These are phyloP conservation scores for Exophiala bonariae DNA, from an alignment of 2,329 filamentous ascomycete genomes.

Conservation along the genomic window DNA sequence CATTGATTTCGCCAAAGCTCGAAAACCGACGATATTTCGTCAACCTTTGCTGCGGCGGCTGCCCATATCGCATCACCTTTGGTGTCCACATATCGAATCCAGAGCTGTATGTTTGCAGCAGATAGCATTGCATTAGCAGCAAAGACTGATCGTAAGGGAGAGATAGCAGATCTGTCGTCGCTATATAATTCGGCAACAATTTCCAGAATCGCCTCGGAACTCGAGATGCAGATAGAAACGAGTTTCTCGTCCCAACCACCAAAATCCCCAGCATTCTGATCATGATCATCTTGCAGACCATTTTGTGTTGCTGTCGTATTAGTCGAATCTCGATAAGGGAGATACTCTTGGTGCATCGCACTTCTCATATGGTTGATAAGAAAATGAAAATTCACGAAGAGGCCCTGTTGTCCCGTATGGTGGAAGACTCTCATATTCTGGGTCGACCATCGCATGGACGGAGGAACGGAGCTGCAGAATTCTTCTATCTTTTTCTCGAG, in stretches of 20 bases:
- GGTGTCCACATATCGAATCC: neutral
- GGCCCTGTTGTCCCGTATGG: neutral
- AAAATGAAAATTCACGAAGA: conserved; percentile 6
- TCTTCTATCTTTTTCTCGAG: too few species aligned
- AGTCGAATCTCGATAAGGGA: neutral
- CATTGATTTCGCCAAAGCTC: conserved; percentile 2
- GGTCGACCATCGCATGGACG: conserved; percentile 1
- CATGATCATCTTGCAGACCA: too few species aligned
- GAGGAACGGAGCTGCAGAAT: neutral
- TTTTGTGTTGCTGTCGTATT: neutral
- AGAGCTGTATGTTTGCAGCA: neutral
- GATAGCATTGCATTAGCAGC: neutral
- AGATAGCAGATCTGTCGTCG: neutral
- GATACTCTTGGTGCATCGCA: conserved; percentile 4
- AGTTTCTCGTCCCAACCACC: neutral
- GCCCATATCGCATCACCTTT: neutral
- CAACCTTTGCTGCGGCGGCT: neutral
- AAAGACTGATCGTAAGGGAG: neutral
- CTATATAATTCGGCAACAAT: neutral
- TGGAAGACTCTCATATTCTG: conserved; percentile 4
- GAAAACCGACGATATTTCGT: conserved; percentile 1
- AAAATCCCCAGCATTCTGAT: too few species aligned
- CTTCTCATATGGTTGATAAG: conserved; percentile 2
- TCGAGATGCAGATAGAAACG: conserved; percentile 2
- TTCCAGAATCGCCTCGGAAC: conserved; percentile 4